Percentiles rank a stretch among this genome's conserved stretches.
phyloP scores from a whole-genome alignment of 129 eudicot genomes.

The Escallonia herrerae region DNA sequence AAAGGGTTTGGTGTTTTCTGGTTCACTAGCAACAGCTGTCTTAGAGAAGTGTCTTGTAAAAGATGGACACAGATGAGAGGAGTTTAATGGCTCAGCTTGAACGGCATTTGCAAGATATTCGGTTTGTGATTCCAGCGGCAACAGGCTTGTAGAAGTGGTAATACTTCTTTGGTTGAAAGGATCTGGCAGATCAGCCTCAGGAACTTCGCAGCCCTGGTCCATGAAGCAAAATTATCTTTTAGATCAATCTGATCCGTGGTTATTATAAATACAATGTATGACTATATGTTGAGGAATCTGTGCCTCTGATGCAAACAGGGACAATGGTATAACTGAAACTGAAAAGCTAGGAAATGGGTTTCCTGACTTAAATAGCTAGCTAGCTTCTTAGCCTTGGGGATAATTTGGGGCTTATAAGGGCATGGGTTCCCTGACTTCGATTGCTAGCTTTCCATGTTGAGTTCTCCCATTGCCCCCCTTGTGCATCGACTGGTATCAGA shows the following conservation, averaged over 20 bases:
- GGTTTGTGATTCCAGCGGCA: conserved; percentile 17
- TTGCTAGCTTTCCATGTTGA: too few relatives aligned
- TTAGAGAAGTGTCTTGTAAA: conserved; percentile 37
- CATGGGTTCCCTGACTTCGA: too few relatives aligned
- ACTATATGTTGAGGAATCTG: too few relatives aligned
- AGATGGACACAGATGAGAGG: conserved; percentile 44
- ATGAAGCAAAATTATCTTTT: not conserved
- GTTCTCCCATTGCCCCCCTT: too few relatives aligned
- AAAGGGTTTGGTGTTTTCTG: conserved; percentile 21
- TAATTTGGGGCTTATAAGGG: too few relatives aligned
- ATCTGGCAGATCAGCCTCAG: conserved; percentile 71
- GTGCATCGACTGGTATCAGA: too few relatives aligned
- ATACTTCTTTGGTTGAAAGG: conserved; percentile 35
- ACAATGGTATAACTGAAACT: too few relatives aligned
- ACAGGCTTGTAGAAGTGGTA: conserved; percentile 7
- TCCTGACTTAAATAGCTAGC: too few relatives aligned
- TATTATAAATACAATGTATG: too few relatives aligned
- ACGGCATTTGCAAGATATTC: conserved; percentile 3
- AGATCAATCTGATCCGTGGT: not conserved
- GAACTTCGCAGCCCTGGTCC: conserved; percentile 48
- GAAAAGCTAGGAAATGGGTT: too few relatives aligned
- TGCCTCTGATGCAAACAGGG: too few relatives aligned
- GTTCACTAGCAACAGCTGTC: conserved; percentile 15
- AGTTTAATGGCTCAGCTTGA: conserved; percentile 27
- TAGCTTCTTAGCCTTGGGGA: too few relatives aligned